phyloP scores from a whole-genome alignment of 2,329 filamentous ascomycete species.

The Trichoderma hamatum region DNA sequence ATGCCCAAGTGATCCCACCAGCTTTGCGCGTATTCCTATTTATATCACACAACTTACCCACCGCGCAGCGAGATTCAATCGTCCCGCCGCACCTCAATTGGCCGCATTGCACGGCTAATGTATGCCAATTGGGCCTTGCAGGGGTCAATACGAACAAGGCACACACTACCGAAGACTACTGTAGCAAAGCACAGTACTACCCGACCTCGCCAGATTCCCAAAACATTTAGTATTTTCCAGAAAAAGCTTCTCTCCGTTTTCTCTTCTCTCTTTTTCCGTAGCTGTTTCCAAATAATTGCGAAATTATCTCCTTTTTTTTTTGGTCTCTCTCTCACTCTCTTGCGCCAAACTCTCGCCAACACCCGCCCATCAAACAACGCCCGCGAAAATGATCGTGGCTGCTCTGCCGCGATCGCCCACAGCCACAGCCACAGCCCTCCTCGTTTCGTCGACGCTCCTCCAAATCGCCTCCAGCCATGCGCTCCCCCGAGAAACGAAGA shows the following conservation, averaged over 20 bases:
- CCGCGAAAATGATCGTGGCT: constrained; percentile 23
- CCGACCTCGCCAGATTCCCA: constrained; percentile 3
- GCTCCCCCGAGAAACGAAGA: constrained; percentile 47
- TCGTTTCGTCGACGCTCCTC: constrained; percentile 33
- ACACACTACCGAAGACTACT: constrained; percentile 3
- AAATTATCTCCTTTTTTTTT: not conserved
- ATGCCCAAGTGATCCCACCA: not conserved
- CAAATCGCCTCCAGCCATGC: constrained; percentile 42
- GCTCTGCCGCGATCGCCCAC: constrained; percentile 19
- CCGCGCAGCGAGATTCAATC: not conserved
- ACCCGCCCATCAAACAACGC: not conserved
- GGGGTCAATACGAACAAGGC: constrained; percentile 25
- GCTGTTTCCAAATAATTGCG: not conserved
- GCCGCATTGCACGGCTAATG: constrained; percentile 15
- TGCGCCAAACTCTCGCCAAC: not conserved
- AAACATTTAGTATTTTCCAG: not conserved
- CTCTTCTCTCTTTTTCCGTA: not conserved
- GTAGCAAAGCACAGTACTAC: not conserved
- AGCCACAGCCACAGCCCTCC: constrained; percentile 17
- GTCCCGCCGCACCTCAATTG: constrained; percentile 15
- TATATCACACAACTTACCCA: not conserved
- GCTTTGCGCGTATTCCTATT: not conserved
- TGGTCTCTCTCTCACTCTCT: not conserved
- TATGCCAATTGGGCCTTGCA: constrained; percentile 18
- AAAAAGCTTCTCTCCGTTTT: not conserved